These are phyloP conservation scores for Monilinia fructicola DNA, from an alignment of 2,329 filamentous ascomycete species.

Conservation along the genomic window DNA sequence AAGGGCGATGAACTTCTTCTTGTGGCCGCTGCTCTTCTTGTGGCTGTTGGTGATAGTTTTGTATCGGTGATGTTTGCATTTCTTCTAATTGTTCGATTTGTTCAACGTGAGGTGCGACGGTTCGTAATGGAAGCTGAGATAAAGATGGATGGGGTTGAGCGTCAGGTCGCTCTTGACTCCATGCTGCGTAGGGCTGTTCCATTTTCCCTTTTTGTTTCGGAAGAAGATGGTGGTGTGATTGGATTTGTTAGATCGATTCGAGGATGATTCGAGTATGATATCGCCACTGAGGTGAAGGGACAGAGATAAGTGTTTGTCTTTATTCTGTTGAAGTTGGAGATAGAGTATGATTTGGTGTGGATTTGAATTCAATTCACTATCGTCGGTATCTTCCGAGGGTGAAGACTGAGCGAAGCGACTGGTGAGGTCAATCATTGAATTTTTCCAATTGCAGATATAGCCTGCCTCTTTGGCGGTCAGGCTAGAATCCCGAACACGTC, in stretches of 20 bases:
- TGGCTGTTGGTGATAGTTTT: not conserved
- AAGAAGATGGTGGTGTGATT: not conserved
- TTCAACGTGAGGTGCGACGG: not conserved
- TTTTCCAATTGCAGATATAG: not conserved
- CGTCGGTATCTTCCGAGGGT: not conserved
- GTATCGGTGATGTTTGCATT: not conserved
- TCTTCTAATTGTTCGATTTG: not conserved
- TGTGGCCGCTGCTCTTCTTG: not conserved
- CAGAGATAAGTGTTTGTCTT: not conserved
- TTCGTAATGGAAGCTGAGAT: not conserved
- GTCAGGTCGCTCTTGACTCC: not conserved
- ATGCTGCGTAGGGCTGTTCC: conserved; percentile 1
- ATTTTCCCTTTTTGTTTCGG: not conserved
- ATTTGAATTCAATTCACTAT: conserved; percentile 4
- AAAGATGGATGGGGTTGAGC: not conserved
- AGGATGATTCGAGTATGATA: not conserved
- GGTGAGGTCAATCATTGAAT: not conserved
- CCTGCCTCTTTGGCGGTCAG: conserved; percentile 1
- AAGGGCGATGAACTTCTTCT: not conserved
- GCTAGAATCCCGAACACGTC: not conserved
- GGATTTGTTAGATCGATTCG: not conserved
- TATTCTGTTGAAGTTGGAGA: not conserved
- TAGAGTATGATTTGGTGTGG: not conserved
- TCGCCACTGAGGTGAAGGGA: not conserved
- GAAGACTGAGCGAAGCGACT: not conserved